phyloP scores from a whole-genome alignment of 2,329 filamentous ascomycete genomes.

The Xylariomycetidae sp. region DNA sequence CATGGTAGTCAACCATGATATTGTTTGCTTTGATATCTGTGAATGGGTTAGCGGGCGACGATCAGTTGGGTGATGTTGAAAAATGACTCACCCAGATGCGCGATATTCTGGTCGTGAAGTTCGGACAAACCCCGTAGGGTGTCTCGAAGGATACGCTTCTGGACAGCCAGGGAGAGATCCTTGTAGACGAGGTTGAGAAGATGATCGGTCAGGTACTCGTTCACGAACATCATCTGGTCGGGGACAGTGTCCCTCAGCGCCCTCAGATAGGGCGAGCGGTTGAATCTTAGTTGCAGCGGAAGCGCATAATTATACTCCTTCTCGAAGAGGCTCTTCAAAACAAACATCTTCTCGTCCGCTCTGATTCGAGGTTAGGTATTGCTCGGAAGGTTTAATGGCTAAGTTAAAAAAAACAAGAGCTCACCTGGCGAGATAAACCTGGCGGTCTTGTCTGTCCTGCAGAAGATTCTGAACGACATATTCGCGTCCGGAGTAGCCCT shows the following conservation, averaged over 20 bases:
- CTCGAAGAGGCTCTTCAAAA: slow-evolving; percentile 29
- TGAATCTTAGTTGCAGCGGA: slow-evolving; percentile 25
- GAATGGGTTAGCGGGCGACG: too few relatives aligned
- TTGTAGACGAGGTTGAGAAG: slow-evolving; percentile 37
- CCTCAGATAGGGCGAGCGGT: slow-evolving; percentile 31
- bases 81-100: slow-evolving; percentile 27
- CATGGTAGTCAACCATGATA: slow-evolving; percentile 36
- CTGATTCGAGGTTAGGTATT: slow-evolving; percentile 10
- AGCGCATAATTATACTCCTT: slow-evolving; percentile 30
- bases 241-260: slow-evolving; percentile 36
- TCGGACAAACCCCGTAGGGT: slow-evolving; percentile 33
- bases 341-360: slow-evolving; percentile 28
- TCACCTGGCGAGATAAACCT: slow-evolving; percentile 30
- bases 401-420: slow-evolving; percentile 5
- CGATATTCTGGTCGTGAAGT: slow-evolving; percentile 32
- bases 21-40: slow-evolving; percentile 42
- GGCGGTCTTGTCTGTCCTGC: slow-evolving; percentile 29
- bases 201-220: slow-evolving; percentile 38
- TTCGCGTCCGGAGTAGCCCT: slow-evolving; percentile 27
- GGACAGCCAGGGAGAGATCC: slow-evolving; percentile 29
- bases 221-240: slow-evolving; percentile 40
- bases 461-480: slow-evolving; percentile 29
- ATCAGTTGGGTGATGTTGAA: too few relatives aligned
- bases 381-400: too few relatives aligned
- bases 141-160: slow-evolving; percentile 39